Evolutionary conservation across 2,329 filamentous ascomycete genomes (phyloP), one percentile per base, ranked within the genome.

Genomic region (Cercospora sp.): DNA sequence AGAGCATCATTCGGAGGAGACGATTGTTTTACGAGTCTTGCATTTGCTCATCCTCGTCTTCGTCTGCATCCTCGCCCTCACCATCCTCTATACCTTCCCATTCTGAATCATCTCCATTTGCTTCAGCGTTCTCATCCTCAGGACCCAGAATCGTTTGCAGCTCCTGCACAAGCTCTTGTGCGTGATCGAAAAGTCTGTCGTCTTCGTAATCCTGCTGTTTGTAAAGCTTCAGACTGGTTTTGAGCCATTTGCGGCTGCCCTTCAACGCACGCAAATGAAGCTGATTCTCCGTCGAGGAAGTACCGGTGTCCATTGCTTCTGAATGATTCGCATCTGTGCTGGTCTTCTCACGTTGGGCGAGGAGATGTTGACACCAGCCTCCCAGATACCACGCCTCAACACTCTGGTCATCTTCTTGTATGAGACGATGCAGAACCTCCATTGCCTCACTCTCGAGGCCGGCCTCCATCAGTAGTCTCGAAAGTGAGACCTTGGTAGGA

Each of bases 371-470:
- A 74, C 93, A 94, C 92, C 94, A 98, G 3, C 95, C 96, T 53
- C 95, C 95, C 5, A 99, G 85, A 81, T 99, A 99, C 93, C 94
- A 97, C 18, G 92, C 91, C 81, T 99, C 95, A 20, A 99, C 91
- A 78, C 94, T 97, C 76, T 91, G 87, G 77, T 99, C 96, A 73
- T 99, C 94, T 78, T 99, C 95, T 39, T 87, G 84, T 45, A 96
- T 88, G 63, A 99, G 83, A 64, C 92, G 85, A 77, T 97, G 92
- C 64, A 97, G 83, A 3, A 98, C 93, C 66, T 91, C 87, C 67
- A 96, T 87, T 0, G 95, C 94, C 70, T 94, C 90, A 61, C 90
- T 86, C 79, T 96, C 90, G 87, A 97, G 87, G 70, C 90, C 90
- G 16, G 93, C 91, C 81, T 98, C 95, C 86, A 99, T 94, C 60